Evolutionary conservation across 768 basidiomycete species (phyloP).

Genomic region (Agaricus bisporus): DNA sequence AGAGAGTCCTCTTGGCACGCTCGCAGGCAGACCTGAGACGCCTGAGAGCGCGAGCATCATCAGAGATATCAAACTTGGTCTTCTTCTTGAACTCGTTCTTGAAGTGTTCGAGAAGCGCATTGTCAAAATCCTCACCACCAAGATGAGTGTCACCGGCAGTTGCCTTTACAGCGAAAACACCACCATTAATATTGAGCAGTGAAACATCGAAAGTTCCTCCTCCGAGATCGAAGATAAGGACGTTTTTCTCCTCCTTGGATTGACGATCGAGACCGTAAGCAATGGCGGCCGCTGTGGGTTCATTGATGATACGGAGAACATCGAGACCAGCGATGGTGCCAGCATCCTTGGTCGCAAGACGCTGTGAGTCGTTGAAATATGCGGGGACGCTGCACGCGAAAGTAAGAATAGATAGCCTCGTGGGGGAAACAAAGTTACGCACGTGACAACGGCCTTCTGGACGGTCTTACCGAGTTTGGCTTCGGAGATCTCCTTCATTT

Average conservation of each 20-base stretch:
- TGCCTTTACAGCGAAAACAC: constrained; percentile 98
- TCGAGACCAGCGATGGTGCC: constrained; percentile 97
- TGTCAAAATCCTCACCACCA: constrained; percentile 99
- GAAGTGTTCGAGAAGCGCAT: constrained; percentile 96
- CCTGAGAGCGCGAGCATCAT: constrained; percentile 93
- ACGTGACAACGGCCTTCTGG: constrained; percentile 99
- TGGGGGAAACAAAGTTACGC: constrained; percentile 25
- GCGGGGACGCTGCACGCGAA: constrained; percentile 70
- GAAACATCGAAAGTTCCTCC: constrained; percentile 99
- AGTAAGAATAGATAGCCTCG: constrained; percentile 9
- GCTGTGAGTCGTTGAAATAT: constrained; percentile 99
- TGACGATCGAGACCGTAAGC: constrained; percentile 98
- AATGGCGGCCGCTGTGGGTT: constrained; percentile 98
- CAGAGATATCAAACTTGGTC: constrained; percentile 94
- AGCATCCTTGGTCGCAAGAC: constrained; percentile 98
- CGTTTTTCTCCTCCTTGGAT: constrained; percentile 92
- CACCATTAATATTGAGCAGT: constrained; percentile 93
- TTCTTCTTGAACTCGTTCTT: constrained; percentile 99
- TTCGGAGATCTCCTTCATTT: constrained; percentile 99
- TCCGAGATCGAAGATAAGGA: constrained; percentile 98
- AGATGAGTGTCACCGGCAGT: constrained; percentile 99
- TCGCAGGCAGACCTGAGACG: constrained; percentile 97
- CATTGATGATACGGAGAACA: constrained; percentile 99
- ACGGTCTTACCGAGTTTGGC: constrained; percentile 98
- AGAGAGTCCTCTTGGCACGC: constrained; percentile 98